Base-by-base conservation (phyloP, 108 stramenopile genomes). In the Fragilariopsis cylindrus region DNA sequence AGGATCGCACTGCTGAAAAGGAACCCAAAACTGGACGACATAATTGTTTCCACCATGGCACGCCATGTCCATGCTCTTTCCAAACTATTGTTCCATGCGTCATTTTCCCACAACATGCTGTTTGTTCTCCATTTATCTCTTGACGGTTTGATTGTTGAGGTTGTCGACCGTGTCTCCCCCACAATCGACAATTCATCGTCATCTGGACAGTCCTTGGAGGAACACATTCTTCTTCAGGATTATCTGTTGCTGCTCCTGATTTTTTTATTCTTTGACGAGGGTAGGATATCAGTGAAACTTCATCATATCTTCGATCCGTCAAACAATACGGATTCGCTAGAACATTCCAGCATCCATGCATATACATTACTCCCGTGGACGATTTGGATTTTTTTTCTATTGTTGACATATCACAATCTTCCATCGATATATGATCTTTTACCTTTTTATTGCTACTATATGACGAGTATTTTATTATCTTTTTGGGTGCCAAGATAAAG, bases 291-390 rank as follows among this genome's bases (percentile, higher is more conserved):
- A 93, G 80, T 18, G 71, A 74, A 30, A 93, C 52, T 68, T 86
- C 75, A 70, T 93, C 92, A 46, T 85, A 93, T 19, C 80, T 85
- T 4, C 92, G 80, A 80, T 93, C 92, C n/a, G 92, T 93, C 45
- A 87, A 76, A 60, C 92, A 93, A 60, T 93, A 93, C 2, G 92
- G 92, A 80, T 93, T 93, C 42, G 81, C 66, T 16, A 75, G 69
- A 30, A 90, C 66, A 18, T 76, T 77, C 92, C 92, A 93, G 77
- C 78, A 66, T 7, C 92, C 92, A 16, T 69, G 80, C 7, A 93
- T 30, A 42, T 44, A 44, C 11, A 75, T 63, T 5, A 63, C 42
- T 63, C 40, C 42, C 6, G 62, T 19, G 44, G 50, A 11, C 58
- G 52, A 53, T 53, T 15, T 47, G 11, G n/a, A 12, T 41, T 55